Conservation (phyloP, 306 rosid species). For the Albizia julibrissin region DNA sequence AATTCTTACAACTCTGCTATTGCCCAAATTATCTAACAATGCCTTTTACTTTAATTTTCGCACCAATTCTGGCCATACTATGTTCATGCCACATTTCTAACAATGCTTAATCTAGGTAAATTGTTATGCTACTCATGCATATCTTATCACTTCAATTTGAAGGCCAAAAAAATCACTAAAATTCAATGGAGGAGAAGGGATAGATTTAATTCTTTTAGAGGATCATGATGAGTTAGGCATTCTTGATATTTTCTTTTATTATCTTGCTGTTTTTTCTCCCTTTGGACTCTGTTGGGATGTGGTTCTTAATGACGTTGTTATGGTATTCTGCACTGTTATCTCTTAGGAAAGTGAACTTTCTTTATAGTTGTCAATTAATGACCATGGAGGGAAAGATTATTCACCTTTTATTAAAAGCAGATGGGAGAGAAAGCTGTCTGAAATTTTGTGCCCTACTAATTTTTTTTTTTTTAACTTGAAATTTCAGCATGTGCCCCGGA, state of each 20-base stretch:
- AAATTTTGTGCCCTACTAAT: not conserved
- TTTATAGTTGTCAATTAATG: not conserved
- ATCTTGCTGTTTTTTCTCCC: not conserved
- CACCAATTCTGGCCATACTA: not conserved
- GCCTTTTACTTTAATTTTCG: conserved; percentile 17
- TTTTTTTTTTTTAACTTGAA: not conserved
- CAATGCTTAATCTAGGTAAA: not conserved
- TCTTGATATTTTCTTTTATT: conserved; percentile 6
- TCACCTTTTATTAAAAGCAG: not conserved
- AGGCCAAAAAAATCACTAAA: not conserved
- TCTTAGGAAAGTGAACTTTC: not conserved
- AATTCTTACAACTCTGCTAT: conserved; percentile 15
- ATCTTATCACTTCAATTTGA: not conserved
- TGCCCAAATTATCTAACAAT: not conserved
- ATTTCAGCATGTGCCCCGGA: conserved; percentile 86
- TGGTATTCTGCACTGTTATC: not conserved
- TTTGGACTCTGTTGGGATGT: conserved; percentile 17
- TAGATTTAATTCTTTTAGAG: not conserved
- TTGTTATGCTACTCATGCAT: not conserved
- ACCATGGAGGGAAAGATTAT: not conserved
- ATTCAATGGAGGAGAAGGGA: not conserved
- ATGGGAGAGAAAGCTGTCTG: not conserved
- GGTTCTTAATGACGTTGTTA: not conserved
- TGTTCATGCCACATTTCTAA: not conserved
- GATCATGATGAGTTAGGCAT: not conserved